Conservation (phyloP, 495 filamentous ascomycete genomes). For the Filosporella fistucella region DNA sequence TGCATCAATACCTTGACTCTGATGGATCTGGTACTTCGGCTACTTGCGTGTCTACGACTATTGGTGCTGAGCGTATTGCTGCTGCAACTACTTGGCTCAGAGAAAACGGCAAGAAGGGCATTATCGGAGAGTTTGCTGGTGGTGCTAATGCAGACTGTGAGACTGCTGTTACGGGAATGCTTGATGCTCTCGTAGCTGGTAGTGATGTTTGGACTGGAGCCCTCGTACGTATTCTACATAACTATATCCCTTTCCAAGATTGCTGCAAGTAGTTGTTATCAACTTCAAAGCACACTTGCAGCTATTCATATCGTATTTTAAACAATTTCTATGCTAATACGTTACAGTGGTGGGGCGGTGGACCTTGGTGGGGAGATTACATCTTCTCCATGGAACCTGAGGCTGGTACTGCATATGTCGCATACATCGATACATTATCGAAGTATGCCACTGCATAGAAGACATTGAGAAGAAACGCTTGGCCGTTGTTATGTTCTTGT, state of each 20-base stretch:
- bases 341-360: constrained; percentile 62
- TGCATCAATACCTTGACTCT: constrained; percentile 53
- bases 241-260: too few species aligned
- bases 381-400: constrained; percentile 18
- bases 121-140: constrained; percentile 71
- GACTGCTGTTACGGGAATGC: constrained; percentile 58
- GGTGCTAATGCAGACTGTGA: constrained; percentile 63
- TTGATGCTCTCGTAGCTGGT: constrained; percentile 52
- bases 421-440: constrained; percentile 11
- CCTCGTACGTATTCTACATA: too few species aligned
- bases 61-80: constrained; percentile 57
- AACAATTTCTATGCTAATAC: too few species aligned
- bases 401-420: constrained; percentile 3
- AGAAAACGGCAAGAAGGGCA: constrained; percentile 58
- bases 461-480: too few species aligned
- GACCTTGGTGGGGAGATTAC: constrained; percentile 21
- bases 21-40: constrained; percentile 54
- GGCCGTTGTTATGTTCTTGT: too few species aligned
- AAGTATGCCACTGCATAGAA: constrained; percentile 5
- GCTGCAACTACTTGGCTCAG: constrained; percentile 67
- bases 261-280: too few species aligned
- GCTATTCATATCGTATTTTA: too few species aligned
- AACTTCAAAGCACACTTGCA: too few species aligned
- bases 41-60: constrained; percentile 49
- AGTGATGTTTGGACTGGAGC: constrained; percentile 69